Percentiles rank a stretch among this genome's conserved stretches.
These are phyloP conservation scores for Noccaea caerulescens DNA, from an alignment of 345 rosid species.

Conservation along the genomic window DNA sequence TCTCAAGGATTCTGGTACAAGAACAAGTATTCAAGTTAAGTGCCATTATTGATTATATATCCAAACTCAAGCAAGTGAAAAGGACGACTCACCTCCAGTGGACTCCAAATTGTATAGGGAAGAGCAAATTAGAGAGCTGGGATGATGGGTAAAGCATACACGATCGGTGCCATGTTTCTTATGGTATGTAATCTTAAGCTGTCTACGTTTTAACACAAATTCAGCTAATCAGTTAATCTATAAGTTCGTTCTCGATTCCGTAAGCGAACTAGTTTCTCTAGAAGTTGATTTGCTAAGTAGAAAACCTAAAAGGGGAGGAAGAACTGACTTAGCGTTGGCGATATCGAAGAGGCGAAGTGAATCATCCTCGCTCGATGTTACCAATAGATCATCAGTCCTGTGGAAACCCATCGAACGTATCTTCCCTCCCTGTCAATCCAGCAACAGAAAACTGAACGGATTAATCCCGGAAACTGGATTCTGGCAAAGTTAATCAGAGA, in stretches of 20 bases:
- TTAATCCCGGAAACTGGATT: conserved; percentile 9
- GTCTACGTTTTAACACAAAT: conserved; percentile 47
- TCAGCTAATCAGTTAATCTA: background rate
- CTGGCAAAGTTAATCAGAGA: background rate
- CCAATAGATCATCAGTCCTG: conserved; percentile 85
- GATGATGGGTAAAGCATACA: conserved; percentile 95
- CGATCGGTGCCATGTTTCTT: conserved; percentile 94
- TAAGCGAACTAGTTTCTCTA: background rate
- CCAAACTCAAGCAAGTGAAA: conserved; percentile 15
- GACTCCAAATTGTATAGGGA: conserved; percentile 74
- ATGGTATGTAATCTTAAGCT: conserved; percentile 93
- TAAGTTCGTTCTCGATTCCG: background rate
- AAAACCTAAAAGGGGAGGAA: conserved; percentile 27
- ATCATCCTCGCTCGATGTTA: conserved; percentile 93
- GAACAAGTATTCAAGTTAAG: conserved; percentile 21
- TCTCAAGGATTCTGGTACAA: conserved; percentile 72
- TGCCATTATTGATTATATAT: background rate
- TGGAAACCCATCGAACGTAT: conserved; percentile 87
- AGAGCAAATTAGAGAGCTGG: conserved; percentile 93
- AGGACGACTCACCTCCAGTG: conserved; percentile 65
- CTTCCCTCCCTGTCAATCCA: conserved; percentile 70
- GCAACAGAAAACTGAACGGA: background rate
- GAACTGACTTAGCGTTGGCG: conserved; percentile 82
- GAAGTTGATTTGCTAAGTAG: background rate
- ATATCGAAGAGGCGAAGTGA: conserved; percentile 93